A percentile compares a stretch with the other conserved stretches of the same genome.
Conservation (phyloP, 345 rosid genomes). For the Linum lewisii region DNA sequence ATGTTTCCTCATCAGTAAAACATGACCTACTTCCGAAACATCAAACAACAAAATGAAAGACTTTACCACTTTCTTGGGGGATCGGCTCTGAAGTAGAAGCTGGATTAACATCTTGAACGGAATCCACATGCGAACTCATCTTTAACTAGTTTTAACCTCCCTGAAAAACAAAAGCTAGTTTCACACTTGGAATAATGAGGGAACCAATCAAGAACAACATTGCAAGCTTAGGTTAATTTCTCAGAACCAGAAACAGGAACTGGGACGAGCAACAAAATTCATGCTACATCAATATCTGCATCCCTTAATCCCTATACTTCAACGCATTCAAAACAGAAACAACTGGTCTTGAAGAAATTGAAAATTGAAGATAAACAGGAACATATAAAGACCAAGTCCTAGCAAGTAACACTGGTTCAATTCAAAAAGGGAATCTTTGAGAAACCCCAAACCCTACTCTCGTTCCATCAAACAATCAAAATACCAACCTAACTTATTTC, state of each 20-base stretch:
- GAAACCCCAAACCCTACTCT: not conserved
- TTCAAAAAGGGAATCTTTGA: not conserved
- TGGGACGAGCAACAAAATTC: not conserved
- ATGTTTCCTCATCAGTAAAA: not conserved
- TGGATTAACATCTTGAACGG: slow-evolving; percentile 19
- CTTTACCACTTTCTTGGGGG: slow-evolving; percentile 25
- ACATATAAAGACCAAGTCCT: not conserved
- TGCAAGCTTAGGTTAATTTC: not conserved
- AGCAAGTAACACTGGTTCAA: not conserved
- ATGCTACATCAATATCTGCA: not conserved
- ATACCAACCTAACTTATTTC: no score
- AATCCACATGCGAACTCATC: slow-evolving; percentile 24
- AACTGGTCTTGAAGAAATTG: not conserved
- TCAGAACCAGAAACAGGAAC: not conserved
- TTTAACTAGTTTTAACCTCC: slow-evolving; percentile 12
- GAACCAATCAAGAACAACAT: not conserved
- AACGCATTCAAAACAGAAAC: not conserved
- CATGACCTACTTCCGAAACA: not conserved
- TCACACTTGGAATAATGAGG: not conserved
- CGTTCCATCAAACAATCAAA: no score
- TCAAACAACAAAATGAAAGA: not conserved
- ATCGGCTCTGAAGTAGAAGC: slow-evolving; percentile 17
- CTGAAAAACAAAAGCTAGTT: slow-evolving; percentile 19
- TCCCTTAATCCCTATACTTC: not conserved
- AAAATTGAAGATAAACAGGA: not conserved